Base-by-base conservation (phyloP, 179 eudicot species). In the Carnegiea gigantea region DNA sequence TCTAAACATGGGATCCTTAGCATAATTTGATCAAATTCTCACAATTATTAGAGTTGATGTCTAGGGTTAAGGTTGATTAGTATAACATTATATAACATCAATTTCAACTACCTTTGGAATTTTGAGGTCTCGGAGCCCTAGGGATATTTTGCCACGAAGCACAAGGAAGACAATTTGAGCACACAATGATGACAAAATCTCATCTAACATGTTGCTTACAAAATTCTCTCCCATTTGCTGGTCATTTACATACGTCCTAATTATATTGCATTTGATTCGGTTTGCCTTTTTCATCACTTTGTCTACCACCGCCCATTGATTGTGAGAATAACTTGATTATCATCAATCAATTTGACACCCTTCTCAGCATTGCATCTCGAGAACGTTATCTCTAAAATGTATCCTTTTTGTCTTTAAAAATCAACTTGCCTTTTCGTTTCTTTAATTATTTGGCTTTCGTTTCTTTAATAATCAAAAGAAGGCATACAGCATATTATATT, bases 71-170 rank as follows among this genome's bases (percentile, higher is more conserved):
- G 3, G 33, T 9, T 18, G 62, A 54, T 54, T 62, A 62, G n/a
- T 23, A 23, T 9, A 23, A 62, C 20, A 62, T 62, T 62, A 62
- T 62, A 20, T 6, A 23, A 3, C 18, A 67, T 26, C 18, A 24
- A 6, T 7, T 28, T 36, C 72, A 67, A 67, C 72, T 28, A 67
- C 72, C 72, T 67, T 67, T 5, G 38, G 40, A 67, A 67, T 21
- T 26, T 67, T 9, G 72, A 15, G 38, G 72, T 1, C 12, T 65
- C 9, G 36, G 70, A 65, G 30, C 36, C 36, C 70, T 28, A 67
- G 18, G 72, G 12, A 67, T 12, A 67, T 67, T 26, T 67, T 67
- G 72, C 40, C 72, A 67, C 72, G 72, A 67, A 67, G 72, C 68
- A 62, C n/a, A n/a, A 7, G 68, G 68, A n/a, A 62, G 30, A 62